phyloP scores from a whole-genome alignment of 305 asterid genomes.

The Lippia alba region DNA sequence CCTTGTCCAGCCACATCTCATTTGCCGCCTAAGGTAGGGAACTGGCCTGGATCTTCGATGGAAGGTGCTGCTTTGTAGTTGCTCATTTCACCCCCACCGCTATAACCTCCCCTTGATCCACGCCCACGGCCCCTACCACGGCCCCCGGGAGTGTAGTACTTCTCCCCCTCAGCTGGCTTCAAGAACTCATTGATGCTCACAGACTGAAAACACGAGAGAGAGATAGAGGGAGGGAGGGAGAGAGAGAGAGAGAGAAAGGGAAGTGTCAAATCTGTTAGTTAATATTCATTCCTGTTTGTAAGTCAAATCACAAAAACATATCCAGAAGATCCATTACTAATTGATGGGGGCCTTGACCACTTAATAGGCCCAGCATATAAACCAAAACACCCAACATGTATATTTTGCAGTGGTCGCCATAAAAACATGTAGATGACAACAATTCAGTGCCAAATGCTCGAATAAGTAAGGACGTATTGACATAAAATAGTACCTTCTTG shows the following conservation, averaged over 20 bases:
- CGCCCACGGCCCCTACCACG: slow-evolving; percentile 83
- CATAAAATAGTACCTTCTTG: slow-evolving; percentile 51
- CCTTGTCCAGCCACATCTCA: slow-evolving; percentile 35
- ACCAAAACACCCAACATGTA: too few relatives aligned
- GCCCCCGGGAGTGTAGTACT: slow-evolving; percentile 49
- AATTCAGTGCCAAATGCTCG: too few relatives aligned
- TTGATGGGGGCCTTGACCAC: background rate
- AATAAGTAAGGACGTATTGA: too few relatives aligned
- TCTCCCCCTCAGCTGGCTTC: slow-evolving; percentile 80
- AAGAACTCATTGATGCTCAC: slow-evolving; percentile 83
- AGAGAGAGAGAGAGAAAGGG: background rate
- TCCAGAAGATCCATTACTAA: background rate
- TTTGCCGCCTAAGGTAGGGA: slow-evolving; percentile 68
- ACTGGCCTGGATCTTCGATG: slow-evolving; percentile 62
- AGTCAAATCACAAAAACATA: background rate
- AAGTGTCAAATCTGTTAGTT: background rate
- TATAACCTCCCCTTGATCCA: slow-evolving; percentile 50
- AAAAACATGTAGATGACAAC: too few relatives aligned
- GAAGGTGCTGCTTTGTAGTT: slow-evolving; percentile 54
- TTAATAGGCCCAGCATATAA: too few relatives aligned
- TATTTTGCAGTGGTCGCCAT: too few relatives aligned
- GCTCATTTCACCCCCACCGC: slow-evolving; percentile 44
- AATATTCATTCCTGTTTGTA: background rate
- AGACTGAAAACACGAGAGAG: slow-evolving; percentile 48
- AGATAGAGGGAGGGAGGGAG: background rate